phyloP scores from a whole-genome alignment of 148 eudicot genomes.

The Heliamphora exappendiculata region DNA sequence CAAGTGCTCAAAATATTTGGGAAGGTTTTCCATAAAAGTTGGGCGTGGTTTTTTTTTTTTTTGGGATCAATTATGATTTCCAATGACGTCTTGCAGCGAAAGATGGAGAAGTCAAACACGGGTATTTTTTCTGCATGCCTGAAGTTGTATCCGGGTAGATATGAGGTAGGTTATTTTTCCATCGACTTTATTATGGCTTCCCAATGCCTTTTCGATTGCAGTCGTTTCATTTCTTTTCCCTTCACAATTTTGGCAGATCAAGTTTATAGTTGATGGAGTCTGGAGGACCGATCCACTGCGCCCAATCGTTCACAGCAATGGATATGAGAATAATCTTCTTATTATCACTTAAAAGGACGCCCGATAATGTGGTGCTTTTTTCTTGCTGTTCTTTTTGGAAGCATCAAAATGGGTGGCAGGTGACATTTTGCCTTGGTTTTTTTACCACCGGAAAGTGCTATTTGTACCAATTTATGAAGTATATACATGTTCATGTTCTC shows the following conservation, averaged over 20 bases:
- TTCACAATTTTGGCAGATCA: conserved; percentile 47
- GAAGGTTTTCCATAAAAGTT: no score
- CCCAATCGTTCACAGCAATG: conserved; percentile 48
- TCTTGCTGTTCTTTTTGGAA: background rate
- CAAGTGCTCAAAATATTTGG: no score
- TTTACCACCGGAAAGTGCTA: background rate
- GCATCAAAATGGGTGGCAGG: background rate
- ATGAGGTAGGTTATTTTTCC: conserved; percentile 46
- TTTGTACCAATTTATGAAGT: background rate
- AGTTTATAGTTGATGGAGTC: conserved; percentile 78
- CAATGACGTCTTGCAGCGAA: conserved; percentile 48
- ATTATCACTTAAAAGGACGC: conserved; percentile 32
- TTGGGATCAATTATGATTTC: background rate
- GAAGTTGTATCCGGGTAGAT: conserved; percentile 81
- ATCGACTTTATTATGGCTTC: background rate
- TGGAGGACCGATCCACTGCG: conserved; percentile 88
- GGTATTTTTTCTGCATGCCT: conserved; percentile 62
- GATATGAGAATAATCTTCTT: conserved; percentile 70
- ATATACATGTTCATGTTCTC: no score
- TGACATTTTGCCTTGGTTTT: background rate
- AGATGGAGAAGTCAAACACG: conserved; percentile 67
- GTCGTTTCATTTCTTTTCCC: background rate
- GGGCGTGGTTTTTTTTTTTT: background rate
- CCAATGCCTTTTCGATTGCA: background rate
- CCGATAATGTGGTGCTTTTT: no score